Evolutionary conservation across 2,329 filamentous ascomycete genomes (phyloP).

Genomic region (Ceratocystis diversiconidia): DNA sequence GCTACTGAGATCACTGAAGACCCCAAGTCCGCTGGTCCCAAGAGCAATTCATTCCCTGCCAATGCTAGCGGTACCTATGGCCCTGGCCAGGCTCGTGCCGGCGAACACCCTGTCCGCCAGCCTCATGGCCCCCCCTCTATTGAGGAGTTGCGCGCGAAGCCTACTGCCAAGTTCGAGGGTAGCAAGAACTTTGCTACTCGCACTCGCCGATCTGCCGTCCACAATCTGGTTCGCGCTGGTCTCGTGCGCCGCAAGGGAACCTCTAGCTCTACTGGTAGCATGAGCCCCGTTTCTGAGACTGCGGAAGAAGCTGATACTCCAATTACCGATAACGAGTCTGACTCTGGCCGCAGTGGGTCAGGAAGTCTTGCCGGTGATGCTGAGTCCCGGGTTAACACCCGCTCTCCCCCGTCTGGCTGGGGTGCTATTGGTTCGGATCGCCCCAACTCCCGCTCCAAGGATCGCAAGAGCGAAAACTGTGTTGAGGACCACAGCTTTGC

Average conservation of each 20-base stretch:
- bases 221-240: constrained; percentile 81
- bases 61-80: constrained; percentile 77
- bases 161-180: constrained; percentile 83
- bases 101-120: constrained; percentile 87
- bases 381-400: constrained; percentile 53
- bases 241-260: constrained; percentile 71
- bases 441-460: constrained; percentile 44
- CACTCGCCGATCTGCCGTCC: constrained; percentile 78
- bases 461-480: constrained; percentile 40
- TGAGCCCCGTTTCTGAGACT: constrained; percentile 79
- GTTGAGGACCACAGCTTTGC: constrained; percentile 48
- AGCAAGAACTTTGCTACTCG: constrained; percentile 96
- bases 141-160: constrained; percentile 79
- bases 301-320: constrained; percentile 53
- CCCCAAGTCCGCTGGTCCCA: constrained; percentile 50
- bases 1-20: constrained; percentile 27
- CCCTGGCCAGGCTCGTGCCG: constrained; percentile 80
- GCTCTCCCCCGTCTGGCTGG: constrained; percentile 55
- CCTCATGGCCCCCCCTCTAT: constrained; percentile 82
- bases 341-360: constrained; percentile 57
- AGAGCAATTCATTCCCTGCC: constrained; percentile 69
- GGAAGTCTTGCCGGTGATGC: constrained; percentile 66
- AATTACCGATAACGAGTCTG: constrained; percentile 59
- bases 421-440: constrained; percentile 79
- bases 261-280: constrained; percentile 57